Evolutionary conservation across 192 early-diverging fungal genomes (phyloP), one percentile per base, ranked within the genome.

Genomic region (Gamsiella multidivaricata): DNA sequence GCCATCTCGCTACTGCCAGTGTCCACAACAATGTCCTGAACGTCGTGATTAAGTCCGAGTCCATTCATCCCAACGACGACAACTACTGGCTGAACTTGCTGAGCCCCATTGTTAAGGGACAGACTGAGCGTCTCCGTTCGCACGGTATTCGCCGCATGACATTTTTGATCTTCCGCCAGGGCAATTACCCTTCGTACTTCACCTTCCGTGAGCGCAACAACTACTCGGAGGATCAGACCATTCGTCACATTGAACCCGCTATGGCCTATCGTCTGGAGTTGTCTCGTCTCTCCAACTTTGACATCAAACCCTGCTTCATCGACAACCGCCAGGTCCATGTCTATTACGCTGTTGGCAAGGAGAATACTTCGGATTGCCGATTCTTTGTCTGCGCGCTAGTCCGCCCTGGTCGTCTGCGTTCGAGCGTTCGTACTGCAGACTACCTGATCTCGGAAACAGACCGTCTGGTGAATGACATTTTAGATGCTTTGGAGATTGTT

Each of bases 311-410:
- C 52, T 94, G 92, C 83, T 94, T 95, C 81, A 93, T 91, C 65
- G 93, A 94, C 74, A 97, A 97, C 87, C 86, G 96, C 69, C 91
- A 96, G 71, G 90, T 99, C 82, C 96, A 96, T 69, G 91, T 98
- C 49, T 99, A 99, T 89, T 93, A 96, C 75, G 96, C 92, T 28
- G 87, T 94, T 54, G 94, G 91, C 78, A 98, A 97, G 84, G 91
- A 95, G 81, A 99, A 99, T 76, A 84, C 92, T 2, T 88, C 96
- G 0, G 97, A 99, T 82, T 91, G 90, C 57, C 89, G 97, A 28
- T 98, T 99, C 94, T 99, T 99, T 82, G 94, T 99, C 33, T 94
- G 97, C 61, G 96, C 94, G 31, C 87, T 99, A 50, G 94, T 99
- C 34, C 94, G 96, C 47, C 95, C 97, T 28, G 93, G 96, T 18